Evolutionary conservation across 768 basidiomycete genomes (phyloP), one percentile per base, ranked within the genome.

Genomic region (Ramaria rubella): DNA sequence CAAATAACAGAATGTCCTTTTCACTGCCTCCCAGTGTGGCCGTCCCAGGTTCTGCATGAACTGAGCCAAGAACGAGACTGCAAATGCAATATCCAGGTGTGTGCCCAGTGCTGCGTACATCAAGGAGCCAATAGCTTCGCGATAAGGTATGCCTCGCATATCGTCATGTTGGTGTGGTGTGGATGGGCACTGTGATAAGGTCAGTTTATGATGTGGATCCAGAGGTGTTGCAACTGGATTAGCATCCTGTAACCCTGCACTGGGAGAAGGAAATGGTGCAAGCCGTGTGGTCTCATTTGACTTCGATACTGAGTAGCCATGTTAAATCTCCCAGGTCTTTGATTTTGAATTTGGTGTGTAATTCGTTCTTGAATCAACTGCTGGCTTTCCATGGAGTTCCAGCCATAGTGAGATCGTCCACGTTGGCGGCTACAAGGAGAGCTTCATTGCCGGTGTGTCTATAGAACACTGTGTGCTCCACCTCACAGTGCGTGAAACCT

Each of bases 1-100:
- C 49, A 80, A 63, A 60, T 79, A 81, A 3, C 68, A 63, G 43
- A 75, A 67, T 19, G 78, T 56, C n/a, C 67, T 68, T 52, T 73
- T 73, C 8, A 71, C 66, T 3, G 2, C 55, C 40, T 12, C 60
- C 61, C 73, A 77, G 57, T 79, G 76, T 1, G 44, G 44, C 21
- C 29, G 14, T 14, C 45, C 17, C 4, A 24, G 45, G 23, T 48
- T 48, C 17, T 48, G 21, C 45, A 58, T 52, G 12, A 63, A 50
- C 19, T 14, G 60, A 40, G n/a, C 59, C 40, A 56, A 61, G 65
- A 48, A 38, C 14, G 36, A 9, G 40, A 46, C 24, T 4, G 63
- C 8, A 29, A 46, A 61, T 21, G 52, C 33, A 36, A 64, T 61
- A 36, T 63, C 60, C 15, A 63, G 63, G 21, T 54, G 19, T 11